Base-by-base conservation (phyloP, 306 rosid species). In the Erythrophleum fordii region DNA sequence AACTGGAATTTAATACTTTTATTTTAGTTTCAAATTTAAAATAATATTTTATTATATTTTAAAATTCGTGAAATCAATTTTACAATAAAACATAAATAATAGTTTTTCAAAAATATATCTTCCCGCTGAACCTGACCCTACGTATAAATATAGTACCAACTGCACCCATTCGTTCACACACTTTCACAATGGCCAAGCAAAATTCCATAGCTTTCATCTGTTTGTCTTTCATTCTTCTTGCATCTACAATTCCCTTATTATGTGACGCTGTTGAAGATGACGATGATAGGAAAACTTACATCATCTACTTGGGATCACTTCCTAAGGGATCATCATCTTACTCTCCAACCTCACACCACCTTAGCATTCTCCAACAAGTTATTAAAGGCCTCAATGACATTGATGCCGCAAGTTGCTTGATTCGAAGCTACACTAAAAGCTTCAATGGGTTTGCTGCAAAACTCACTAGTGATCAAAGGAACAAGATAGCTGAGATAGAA, bases 231-330 rank as follows among this genome's bases (percentile, higher is more conserved):
- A 17, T 66, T 66, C 13, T 35, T 18, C 17, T 66, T 8, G 70
- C 1, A 37, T 37, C n/a, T 0, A 9, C 11, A 10, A 1, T 37
- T 66, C 72, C 72, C 2, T 37, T 20, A 20, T 17, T 0, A 65
- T 65, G 49, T 11, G 28, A 6, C 1, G 48, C 26, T 8, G 13
- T 1, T 34, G 5, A 18, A 17, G 11, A 7, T 62, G 70, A 8
- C 8, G 25, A 34, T 6, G 70, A 65, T 65, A 3, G 8, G 8
- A 65, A 65, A 35, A 6, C 70, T 8, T 37, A 35, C 46, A 66
- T 66, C 8, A 20, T 66, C 72, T 66, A 66, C 72, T 8, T 66
- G 72, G 72, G 72, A 37, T 37, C 72, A 37, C 72, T 66, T 66
- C 49, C 28, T 37, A 10, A 4, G 49, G 16, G 10, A 39, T 39